Evolutionary conservation across 495 filamentous ascomycete species (phyloP), one percentile per base, ranked within the genome.

Genomic region (Lasiosphaeria miniovina): DNA sequence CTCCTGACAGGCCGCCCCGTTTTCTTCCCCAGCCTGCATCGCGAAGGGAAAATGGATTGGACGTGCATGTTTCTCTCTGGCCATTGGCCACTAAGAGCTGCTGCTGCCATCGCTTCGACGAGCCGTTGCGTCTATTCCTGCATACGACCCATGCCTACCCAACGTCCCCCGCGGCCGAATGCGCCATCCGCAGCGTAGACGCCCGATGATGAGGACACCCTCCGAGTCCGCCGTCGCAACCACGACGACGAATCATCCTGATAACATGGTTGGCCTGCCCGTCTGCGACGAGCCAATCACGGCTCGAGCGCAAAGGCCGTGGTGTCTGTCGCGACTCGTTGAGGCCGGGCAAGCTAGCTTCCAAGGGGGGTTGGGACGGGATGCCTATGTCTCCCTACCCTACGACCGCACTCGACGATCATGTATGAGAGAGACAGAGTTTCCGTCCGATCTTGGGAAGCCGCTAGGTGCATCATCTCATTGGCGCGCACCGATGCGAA

Each of bases 1-100:
- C 58, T 60, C 55, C 66, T 64, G 43, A 71, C 51, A 71, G 71
- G 71, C 63, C 49, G 71, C 71, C 71, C 65, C 58, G 52, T 68
- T 54, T 61, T 61, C 58, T 59, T 2, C 38, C 64, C 48, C 51
- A 52, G 32, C 45, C 45, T 62, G 66, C 55, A 61, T 33, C 54
- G 52, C 45, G 31, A 54, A 58, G 41, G 32, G 32, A 53, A 12
- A 36, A 34, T 31, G 61, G 55, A 61, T 58, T 51, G 55, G 62
- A 55, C 38, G 52, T 45, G 54, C 53, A 52, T 49, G 38, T 48
- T 36, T 48, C 41, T 45, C 62, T 15, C 46, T 57, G 50, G 32
- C 54, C 49, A 54, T 50, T 45, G 63, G 60, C 57, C 55, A 68
- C 65, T 71, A 66, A 62, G 61, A 46, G 58, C 64, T 63, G 36